Base-by-base conservation (phyloP, 140 eudicot species). In the Anethum foeniculum region DNA sequence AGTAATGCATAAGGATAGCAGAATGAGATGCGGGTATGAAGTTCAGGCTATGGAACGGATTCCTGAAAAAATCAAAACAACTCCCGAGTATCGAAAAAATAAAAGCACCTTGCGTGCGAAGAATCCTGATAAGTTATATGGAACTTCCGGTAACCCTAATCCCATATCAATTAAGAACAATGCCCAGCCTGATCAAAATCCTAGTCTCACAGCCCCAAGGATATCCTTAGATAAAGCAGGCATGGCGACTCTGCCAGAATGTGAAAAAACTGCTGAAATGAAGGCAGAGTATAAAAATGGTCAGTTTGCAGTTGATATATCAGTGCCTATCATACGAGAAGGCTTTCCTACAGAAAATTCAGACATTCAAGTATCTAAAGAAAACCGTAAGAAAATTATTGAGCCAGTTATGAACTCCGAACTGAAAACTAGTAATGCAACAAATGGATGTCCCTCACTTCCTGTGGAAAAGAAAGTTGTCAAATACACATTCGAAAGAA, bases 401-500 rank as follows among this genome's bases (percentile, higher is more conserved):
- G 65, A 39, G 27, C 54, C 81, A 51, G 79, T 82, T 39, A 73
- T 21, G 60, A 83, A 72, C 54, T 67, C 82, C 34, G 84, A 85
- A 77, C 13, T 75, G n/a, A 82, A 83, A 62, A 84, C 73, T 49
- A 80, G 82, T 60, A 85, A 71, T 23, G 76, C 68, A 56, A 77
- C 27, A 43, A 44, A 54, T 21, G 81, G 47, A 62, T 39, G 86
- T 75, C 83, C 82, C n/a, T 82, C 83, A 82, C 92, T 76, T 62
- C 78, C 82, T 46, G 58, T 80, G 62, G 81, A 81, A 47, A 91
- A 88, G 77, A 89, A 91, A 84, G 84, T 83, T 74, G 81, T 93
- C 71, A 93, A 82, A 89, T 90, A 85, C 81, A 94, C 96, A 62
- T 94, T 90, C 73, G 96, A 92, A 69, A 92, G 98, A 84, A 94